These are phyloP conservation scores for Leucosporidium yakuticum DNA, from an alignment of 768 basidiomycete species.

Conservation along the genomic window DNA sequence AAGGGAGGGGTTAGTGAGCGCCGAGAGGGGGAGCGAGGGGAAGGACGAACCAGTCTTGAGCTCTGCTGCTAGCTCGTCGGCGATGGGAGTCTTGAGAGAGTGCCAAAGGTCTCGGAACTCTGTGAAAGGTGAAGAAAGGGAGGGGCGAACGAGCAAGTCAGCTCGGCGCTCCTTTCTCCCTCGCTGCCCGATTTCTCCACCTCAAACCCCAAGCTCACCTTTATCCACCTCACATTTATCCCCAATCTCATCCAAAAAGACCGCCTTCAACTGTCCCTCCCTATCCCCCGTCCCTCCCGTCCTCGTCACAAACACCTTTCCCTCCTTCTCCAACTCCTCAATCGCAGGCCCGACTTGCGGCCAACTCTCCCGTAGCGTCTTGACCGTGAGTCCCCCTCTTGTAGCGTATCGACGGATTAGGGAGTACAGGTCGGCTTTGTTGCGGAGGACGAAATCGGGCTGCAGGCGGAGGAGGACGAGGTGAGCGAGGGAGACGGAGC, in stretches of 20 bases:
- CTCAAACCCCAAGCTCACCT: slow-evolving; percentile 51
- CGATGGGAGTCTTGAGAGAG: slow-evolving; percentile 72
- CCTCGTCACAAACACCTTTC: slow-evolving; percentile 22
- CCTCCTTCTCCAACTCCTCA: slow-evolving; percentile 56
- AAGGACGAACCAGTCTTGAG: slow-evolving; percentile 59
- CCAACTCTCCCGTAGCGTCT: slow-evolving; percentile 83
- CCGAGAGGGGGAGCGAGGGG: not conserved
- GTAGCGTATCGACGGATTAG: slow-evolving; percentile 81
- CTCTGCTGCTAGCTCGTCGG: slow-evolving; percentile 71
- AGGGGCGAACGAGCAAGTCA: no score
- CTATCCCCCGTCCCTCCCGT: slow-evolving; percentile 47
- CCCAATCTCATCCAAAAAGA: slow-evolving; percentile 36
- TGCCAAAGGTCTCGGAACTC: slow-evolving; percentile 88
- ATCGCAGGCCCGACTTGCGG: slow-evolving; percentile 75
- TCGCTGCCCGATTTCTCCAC: not conserved
- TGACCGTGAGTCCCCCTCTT: slow-evolving; percentile 74
- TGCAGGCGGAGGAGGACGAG: slow-evolving; percentile 38
- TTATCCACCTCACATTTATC: slow-evolving; percentile 56
- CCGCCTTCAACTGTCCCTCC: slow-evolving; percentile 38
- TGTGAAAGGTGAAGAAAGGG: slow-evolving; percentile 40
- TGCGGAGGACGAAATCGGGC: slow-evolving; percentile 82
- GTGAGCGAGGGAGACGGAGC: not conserved
- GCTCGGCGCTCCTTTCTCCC: not conserved
- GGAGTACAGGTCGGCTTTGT: slow-evolving; percentile 71
- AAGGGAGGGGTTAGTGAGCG: not conserved